Evolutionary conservation across 2,329 filamentous ascomycete species (phyloP).

Genomic region (Plenodomus tracheiphilus): DNA sequence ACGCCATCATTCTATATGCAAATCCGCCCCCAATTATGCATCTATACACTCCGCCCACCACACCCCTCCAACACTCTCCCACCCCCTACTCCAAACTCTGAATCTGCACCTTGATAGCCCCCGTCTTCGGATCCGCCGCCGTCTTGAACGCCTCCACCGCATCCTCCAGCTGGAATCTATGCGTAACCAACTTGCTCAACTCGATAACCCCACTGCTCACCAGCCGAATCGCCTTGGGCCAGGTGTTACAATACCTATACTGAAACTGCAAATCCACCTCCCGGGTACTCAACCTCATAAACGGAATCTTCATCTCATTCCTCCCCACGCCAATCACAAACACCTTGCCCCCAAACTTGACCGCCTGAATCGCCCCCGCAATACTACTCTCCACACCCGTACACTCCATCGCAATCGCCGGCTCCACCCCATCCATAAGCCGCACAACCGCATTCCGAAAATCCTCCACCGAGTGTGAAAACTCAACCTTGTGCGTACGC

Average conservation of each 20-base stretch:
- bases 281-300: slow-evolving; percentile 87
- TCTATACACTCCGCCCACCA: no score
- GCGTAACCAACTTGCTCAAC: slow-evolving; percentile 80
- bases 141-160: slow-evolving; percentile 88
- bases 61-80: no score
- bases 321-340: slow-evolving; percentile 96
- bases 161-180: slow-evolving; percentile 82
- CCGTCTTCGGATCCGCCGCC: slow-evolving; percentile 82
- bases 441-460: slow-evolving; percentile 69
- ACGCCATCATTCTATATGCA: no score
- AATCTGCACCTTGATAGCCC: slow-evolving; percentile 98
- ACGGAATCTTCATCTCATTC: slow-evolving; percentile 93
- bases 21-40: no score
- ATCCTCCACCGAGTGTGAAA: slow-evolving; percentile 66
- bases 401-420: slow-evolving; percentile 83
- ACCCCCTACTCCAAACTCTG: slow-evolving; percentile 59
- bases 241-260: slow-evolving; percentile 95
- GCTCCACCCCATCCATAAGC: slow-evolving; percentile 73
- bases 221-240: slow-evolving; percentile 89
- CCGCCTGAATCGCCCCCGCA: slow-evolving; percentile 80
- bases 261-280: slow-evolving; percentile 97
- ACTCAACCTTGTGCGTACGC: slow-evolving; percentile 77
- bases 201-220: slow-evolving; percentile 84
- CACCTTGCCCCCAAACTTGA: slow-evolving; percentile 94
- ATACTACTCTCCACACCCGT: slow-evolving; percentile 93